A percentile compares a stretch with the other conserved stretches of the same genome.
Conservation (phyloP, 192 early-diverging fungal species). For the Linnemannia schmuckeri region DNA sequence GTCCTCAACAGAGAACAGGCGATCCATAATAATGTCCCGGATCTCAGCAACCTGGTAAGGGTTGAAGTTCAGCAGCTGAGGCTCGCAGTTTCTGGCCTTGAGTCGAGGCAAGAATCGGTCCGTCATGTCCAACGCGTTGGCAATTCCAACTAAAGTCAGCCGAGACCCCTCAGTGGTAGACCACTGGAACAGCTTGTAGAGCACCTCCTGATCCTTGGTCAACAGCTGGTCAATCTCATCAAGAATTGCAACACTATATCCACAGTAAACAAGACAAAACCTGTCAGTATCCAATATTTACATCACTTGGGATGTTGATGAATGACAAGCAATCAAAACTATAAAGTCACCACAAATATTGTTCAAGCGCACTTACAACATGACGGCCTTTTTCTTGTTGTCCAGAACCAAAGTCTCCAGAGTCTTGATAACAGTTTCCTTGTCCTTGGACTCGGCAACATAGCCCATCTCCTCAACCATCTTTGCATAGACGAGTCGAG, state of each 20-base stretch:
- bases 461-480: slow-evolving; percentile 67
- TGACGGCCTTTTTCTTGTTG: slow-evolving; percentile 57
- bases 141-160: slow-evolving; percentile 90
- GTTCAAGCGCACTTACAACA: slow-evolving; percentile 60
- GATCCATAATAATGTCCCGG: slow-evolving; percentile 86
- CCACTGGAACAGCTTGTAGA: slow-evolving; percentile 93
- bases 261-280: not conserved
- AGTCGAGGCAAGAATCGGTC: slow-evolving; percentile 91
- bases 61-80: slow-evolving; percentile 86
- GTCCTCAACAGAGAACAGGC: slow-evolving; percentile 72
- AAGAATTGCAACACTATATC: slow-evolving; percentile 80
- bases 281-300: not conserved
- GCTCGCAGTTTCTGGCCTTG: slow-evolving; percentile 84
- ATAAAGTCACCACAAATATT: no score
- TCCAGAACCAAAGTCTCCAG: slow-evolving; percentile 67
- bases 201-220: slow-evolving; percentile 82
- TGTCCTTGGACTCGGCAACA: slow-evolving; percentile 49
- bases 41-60: slow-evolving; percentile 92
- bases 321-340: not conserved
- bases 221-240: slow-evolving; percentile 95
- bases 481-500: slow-evolving; percentile 76
- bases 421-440: slow-evolving; percentile 60
- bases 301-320: not conserved
- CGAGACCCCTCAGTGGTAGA: slow-evolving; percentile 69
- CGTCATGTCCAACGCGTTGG: slow-evolving; percentile 94